Evolutionary conservation across 768 basidiomycete genomes (phyloP).

Genomic region (Pulveroboletus sp.): DNA sequence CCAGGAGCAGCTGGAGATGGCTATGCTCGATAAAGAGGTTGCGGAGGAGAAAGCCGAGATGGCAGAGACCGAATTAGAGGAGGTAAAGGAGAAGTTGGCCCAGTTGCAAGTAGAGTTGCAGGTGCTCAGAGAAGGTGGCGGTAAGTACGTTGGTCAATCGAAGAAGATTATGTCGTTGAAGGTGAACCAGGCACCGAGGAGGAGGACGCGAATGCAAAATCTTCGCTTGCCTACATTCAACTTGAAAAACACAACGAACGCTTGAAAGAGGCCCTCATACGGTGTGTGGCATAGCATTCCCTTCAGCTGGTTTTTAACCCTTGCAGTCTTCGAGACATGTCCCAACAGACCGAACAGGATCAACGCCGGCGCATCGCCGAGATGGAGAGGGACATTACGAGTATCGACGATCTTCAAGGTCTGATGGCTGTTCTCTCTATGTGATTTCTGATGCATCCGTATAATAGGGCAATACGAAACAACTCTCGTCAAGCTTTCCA

Average conservation of each 20-base stretch:
- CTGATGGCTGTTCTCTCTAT: constrained; percentile 3
- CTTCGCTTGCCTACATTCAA: constrained; percentile 72
- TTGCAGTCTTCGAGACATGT: constrained; percentile 78
- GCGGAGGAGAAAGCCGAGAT: constrained; percentile 90
- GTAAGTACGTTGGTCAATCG: constrained; percentile 12
- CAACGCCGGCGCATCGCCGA: constrained; percentile 77
- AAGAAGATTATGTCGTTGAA: constrained; percentile 4
- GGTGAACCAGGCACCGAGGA: constrained; percentile 21
- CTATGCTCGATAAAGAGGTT: constrained; percentile 92
- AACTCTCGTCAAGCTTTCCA: constrained; percentile 73
- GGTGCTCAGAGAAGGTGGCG: constrained; percentile 63
- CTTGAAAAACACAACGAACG: constrained; percentile 97
- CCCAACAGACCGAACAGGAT: constrained; percentile 84
- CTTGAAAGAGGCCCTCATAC: constrained; percentile 89
- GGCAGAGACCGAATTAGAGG: constrained; percentile 75
- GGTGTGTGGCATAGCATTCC: constrained; percentile 40
- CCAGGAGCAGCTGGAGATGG: constrained; percentile 92
- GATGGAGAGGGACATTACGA: constrained; percentile 84
- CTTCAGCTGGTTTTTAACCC: not conserved
- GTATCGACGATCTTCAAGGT: constrained; percentile 82
- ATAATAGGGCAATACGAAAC: constrained; percentile 73
- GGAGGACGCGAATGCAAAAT: constrained; percentile 41
- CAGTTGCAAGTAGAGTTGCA: constrained; percentile 81
- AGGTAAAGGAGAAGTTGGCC: constrained; percentile 73
- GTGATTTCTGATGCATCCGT: constrained; percentile 4